These are phyloP conservation scores for Butyriboletus appendiculatus DNA, from an alignment of 1,284 basidiomycete genomes.

Conservation along the genomic window DNA sequence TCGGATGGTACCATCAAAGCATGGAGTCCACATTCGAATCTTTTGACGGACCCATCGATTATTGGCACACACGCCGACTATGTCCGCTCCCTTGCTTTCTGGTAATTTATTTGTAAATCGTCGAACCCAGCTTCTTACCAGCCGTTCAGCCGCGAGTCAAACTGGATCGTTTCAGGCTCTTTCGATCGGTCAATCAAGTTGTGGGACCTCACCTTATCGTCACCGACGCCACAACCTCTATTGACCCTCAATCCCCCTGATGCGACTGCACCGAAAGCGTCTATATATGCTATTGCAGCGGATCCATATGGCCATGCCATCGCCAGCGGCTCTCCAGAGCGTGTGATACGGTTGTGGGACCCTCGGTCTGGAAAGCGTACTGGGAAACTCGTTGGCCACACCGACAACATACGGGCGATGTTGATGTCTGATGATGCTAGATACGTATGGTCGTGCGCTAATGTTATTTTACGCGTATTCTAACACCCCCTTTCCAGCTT, in stretches of 20 bases:
- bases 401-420: slow-evolving; percentile 93
- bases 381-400: slow-evolving; percentile 87
- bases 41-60: slow-evolving; percentile 56
- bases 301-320: slow-evolving; percentile 82
- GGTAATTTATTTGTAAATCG: slow-evolving; percentile 42
- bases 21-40: slow-evolving; percentile 84
- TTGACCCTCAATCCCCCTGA: slow-evolving; percentile 64
- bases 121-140: slow-evolving; percentile 17
- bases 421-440: slow-evolving; percentile 86
- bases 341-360: slow-evolving; percentile 92
- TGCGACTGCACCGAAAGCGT: slow-evolving; percentile 65
- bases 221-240: slow-evolving; percentile 45
- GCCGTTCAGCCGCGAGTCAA: slow-evolving; percentile 62
- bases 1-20: slow-evolving; percentile 95
- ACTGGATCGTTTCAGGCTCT: slow-evolving; percentile 91
- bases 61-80: slow-evolving; percentile 94
- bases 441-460: slow-evolving; percentile 60
- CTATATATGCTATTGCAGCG: slow-evolving; percentile 77
- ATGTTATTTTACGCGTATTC: slow-evolving; percentile 10
- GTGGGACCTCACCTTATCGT: slow-evolving; percentile 78
- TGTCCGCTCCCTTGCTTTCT: slow-evolving; percentile 82
- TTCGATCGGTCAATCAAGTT: slow-evolving; percentile 93
- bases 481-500: slow-evolving; percentile 49
- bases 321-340: slow-evolving; percentile 89
- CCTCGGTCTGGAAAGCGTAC: slow-evolving; percentile 78